These are phyloP conservation scores for Dactylellina haptotyla DNA, from an alignment of 2,329 filamentous ascomycete species.

Conservation along the genomic window DNA sequence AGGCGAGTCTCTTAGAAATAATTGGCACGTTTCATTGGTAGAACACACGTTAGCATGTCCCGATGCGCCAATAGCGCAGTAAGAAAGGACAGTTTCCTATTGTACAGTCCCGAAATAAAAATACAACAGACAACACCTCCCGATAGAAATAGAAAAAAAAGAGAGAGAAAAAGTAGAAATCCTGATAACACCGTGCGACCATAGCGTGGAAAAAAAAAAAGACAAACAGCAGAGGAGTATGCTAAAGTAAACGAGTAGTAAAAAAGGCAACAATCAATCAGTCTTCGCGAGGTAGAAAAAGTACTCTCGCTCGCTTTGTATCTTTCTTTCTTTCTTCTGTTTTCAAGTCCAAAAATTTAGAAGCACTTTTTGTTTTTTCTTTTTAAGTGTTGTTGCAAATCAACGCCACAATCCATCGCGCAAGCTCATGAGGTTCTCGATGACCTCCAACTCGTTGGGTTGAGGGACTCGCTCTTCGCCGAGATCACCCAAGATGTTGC, in stretches of 20 bases:
- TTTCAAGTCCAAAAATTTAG: background rate
- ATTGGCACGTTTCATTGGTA: constrained; percentile 6
- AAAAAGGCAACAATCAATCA: background rate
- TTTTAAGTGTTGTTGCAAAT: no score
- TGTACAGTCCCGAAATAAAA: constrained; percentile 6
- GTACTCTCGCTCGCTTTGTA: background rate
- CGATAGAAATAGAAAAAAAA: background rate
- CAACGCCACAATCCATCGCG: constrained; percentile 48
- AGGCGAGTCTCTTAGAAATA: background rate
- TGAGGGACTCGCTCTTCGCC: constrained; percentile 39
- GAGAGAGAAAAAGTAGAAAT: background rate
- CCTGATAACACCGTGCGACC: constrained; percentile 23
- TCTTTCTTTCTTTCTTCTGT: background rate
- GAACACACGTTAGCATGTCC: background rate
- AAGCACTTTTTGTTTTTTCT: background rate
- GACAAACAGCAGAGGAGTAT: no score
- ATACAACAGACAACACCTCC: constrained; percentile 9
- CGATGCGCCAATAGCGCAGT: background rate
- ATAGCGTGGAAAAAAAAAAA: background rate
- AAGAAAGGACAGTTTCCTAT: background rate
- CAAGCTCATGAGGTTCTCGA: constrained; percentile 50
- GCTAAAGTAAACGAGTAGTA: background rate
- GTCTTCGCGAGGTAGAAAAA: background rate
- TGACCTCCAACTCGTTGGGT: constrained; percentile 48
- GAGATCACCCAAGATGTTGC: constrained; percentile 37